phyloP scores from a whole-genome alignment of 495 filamentous ascomycete species.

The Talaromyces ruber region DNA sequence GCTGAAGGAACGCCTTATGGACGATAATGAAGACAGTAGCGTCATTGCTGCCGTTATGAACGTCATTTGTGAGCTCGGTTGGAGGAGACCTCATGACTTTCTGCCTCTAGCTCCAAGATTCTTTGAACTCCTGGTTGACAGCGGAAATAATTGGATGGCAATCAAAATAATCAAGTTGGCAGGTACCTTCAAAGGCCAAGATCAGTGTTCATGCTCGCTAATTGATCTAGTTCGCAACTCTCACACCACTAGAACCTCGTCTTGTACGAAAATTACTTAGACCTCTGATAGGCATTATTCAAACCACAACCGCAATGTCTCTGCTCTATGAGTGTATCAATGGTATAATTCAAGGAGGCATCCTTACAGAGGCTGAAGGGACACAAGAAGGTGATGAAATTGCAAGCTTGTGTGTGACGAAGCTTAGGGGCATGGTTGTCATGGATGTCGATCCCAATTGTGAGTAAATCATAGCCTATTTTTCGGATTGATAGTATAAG shows the following conservation, averaged over 20 bases:
- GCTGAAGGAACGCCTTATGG: slow-evolving; percentile 88
- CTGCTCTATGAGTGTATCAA: slow-evolving; percentile 97
- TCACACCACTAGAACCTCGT: slow-evolving; percentile 88
- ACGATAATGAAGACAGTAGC: slow-evolving; percentile 81
- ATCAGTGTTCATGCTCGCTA: slow-evolving; percentile 4
- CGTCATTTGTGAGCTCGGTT: slow-evolving; percentile 92
- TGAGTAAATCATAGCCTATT: slow-evolving; percentile 33
- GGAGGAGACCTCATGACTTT: slow-evolving; percentile 89
- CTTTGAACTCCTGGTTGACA: slow-evolving; percentile 86
- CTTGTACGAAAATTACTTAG: slow-evolving; percentile 87
- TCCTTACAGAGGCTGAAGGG: slow-evolving; percentile 70
- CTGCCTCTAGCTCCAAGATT: slow-evolving; percentile 83
- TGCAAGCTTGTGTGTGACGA: slow-evolving; percentile 84
- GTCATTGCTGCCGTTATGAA: slow-evolving; percentile 95
- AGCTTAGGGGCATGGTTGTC: slow-evolving; percentile 87
- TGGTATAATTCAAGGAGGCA: slow-evolving; percentile 93
- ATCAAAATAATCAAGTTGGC: slow-evolving; percentile 98
- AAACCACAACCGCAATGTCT: slow-evolving; percentile 93
- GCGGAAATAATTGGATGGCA: slow-evolving; percentile 98
- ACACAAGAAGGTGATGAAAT: slow-evolving; percentile 81
- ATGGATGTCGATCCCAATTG: slow-evolving; percentile 88
- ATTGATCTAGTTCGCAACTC: slow-evolving; percentile 70
- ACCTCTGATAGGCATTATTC: slow-evolving; percentile 87
- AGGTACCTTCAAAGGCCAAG: slow-evolving; percentile 19
- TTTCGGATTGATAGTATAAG: background rate